Base-by-base conservation (phyloP, 352 stramenopile genomes). In the Blastocystis hominis region DNA sequence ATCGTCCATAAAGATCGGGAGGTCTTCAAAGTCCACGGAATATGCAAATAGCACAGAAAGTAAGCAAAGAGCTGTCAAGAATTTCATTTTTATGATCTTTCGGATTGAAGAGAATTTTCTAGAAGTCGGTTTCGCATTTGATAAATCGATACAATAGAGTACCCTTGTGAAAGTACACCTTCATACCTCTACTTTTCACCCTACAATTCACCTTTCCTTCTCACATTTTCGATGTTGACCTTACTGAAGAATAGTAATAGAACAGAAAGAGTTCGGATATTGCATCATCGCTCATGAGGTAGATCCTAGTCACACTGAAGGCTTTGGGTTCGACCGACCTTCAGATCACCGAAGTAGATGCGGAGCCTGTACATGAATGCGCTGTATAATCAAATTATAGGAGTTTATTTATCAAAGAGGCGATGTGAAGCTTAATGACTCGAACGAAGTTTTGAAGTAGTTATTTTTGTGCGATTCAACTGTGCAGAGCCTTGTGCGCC, bases 271-370 rank as follows among this genome's bases (percentile, higher is more conserved):
- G 72, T 84, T 24, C 20, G 50, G 1, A 4, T 20, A 2, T n/a
- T 30, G 54, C 40, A 15, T 46, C 7, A n/a, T 10, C 20, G 0
- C 75, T 24, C 5, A 38, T 24, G 36, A 38, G 0, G 40, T 77
- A 87, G 77, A 87, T 87, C 70, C 55, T 75, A 13, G 77, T 87
- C 20, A 78, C 66, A 6, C 66, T 87, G 44, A 87, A 87, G 34
- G 77, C 77, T 1, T 44, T 87, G 10, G 56, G 56, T 62, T 36
- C 20, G 7, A 34, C 10, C n/a, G 10, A 17, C 10, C 24, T 36
- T 56, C n/a, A 64, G 17, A 56, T 87, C 17, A 75, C 20, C 20
- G 38, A 20, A 17, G 77, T 87, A 13, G 77, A 87, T 44, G 56
- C 34, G 34, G 62, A 87, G n/a, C 77, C 77, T 2, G 77, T 87